Evolutionary conservation across 2,329 filamentous ascomycete species (phyloP).

Genomic region (Lachnellula hyalina): DNA sequence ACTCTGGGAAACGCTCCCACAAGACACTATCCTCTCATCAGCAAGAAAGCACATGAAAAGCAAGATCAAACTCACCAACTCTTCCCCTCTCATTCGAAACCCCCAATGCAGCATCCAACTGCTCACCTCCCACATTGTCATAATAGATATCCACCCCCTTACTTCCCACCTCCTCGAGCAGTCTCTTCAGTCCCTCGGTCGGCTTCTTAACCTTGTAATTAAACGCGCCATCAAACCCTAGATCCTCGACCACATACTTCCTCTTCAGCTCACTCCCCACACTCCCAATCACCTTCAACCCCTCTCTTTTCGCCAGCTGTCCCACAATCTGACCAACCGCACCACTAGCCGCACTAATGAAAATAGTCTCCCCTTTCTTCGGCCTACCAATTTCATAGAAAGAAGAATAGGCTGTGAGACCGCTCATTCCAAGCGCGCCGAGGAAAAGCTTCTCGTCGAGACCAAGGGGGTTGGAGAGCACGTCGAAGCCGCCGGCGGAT

Average conservation of each 20-base stretch:
- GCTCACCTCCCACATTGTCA: constrained; percentile 73
- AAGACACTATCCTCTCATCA: constrained; percentile 36
- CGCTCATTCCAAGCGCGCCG: constrained; percentile 71
- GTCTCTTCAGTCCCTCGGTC: constrained; percentile 55
- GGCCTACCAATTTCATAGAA: constrained; percentile 68
- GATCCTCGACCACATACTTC: constrained; percentile 64
- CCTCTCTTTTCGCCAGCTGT: constrained; percentile 70
- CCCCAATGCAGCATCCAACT: constrained; percentile 61
- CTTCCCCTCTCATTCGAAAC: constrained; percentile 58
- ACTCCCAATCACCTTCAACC: constrained; percentile 65
- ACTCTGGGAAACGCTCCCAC: constrained; percentile 63
- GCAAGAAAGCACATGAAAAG: neutral
- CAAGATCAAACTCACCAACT: constrained; percentile 36
- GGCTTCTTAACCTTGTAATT: constrained; percentile 74
- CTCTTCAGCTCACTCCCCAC: constrained; percentile 71
- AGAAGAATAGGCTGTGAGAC: constrained; percentile 65
- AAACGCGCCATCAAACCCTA: constrained; percentile 68
- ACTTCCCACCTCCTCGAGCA: constrained; percentile 46
- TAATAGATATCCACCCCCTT: constrained; percentile 74
- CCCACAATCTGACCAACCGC: constrained; percentile 65
- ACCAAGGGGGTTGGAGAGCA: constrained; percentile 62
- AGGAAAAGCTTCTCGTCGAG: constrained; percentile 64
- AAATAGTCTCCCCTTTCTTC: constrained; percentile 66
- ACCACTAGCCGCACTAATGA: constrained; percentile 65
- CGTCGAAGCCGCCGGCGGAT: constrained; percentile 37